phyloP scores from a whole-genome alignment of 2,329 filamentous ascomycete species.

The Colletotrichum sublineola region DNA sequence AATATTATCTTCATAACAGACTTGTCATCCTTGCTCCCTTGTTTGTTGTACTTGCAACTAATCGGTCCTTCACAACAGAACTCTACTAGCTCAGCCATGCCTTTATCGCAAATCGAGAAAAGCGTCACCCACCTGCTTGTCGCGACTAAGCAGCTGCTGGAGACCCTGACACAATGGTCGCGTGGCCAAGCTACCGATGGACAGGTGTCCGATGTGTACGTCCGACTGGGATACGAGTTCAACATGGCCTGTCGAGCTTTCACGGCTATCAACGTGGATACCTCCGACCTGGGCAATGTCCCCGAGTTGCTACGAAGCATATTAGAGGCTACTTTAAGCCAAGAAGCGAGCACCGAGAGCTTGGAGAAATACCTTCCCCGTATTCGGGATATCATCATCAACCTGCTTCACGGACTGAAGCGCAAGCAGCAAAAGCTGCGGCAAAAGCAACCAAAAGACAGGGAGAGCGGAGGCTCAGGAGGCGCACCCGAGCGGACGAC shows the following conservation, averaged over 20 bases:
- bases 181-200: slow-evolving; percentile 91
- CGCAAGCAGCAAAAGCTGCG: slow-evolving; percentile 93
- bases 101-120: slow-evolving; percentile 97
- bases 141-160: slow-evolving; percentile 96
- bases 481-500: slow-evolving; percentile 63
- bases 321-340: slow-evolving; percentile 94
- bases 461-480: slow-evolving; percentile 59
- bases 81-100: slow-evolving; percentile 72
- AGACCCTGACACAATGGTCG: slow-evolving; percentile 98
- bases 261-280: slow-evolving; percentile 96
- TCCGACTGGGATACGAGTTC: slow-evolving; percentile 97
- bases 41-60: slow-evolving; percentile 3
- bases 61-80: slow-evolving; percentile 41
- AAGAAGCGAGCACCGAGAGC: slow-evolving; percentile 94
- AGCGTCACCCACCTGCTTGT: slow-evolving; percentile 98
- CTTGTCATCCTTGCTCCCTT: slow-evolving; percentile 4
- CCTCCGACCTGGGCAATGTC: slow-evolving; percentile 92
- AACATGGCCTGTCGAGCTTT: slow-evolving; percentile 99
- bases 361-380: slow-evolving; percentile 93
- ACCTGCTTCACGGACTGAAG: slow-evolving; percentile 94
- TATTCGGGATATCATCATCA: slow-evolving; percentile 99
- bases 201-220: slow-evolving; percentile 98
- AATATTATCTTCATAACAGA: neutral
- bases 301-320: slow-evolving; percentile 92
- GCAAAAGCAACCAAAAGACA: slow-evolving; percentile 72